Percentiles rank a stretch among this genome's conserved stretches.
Evolutionary conservation across 2,329 filamentous ascomycete genomes (phyloP).

Genomic region (Knufia fluminis): DNA sequence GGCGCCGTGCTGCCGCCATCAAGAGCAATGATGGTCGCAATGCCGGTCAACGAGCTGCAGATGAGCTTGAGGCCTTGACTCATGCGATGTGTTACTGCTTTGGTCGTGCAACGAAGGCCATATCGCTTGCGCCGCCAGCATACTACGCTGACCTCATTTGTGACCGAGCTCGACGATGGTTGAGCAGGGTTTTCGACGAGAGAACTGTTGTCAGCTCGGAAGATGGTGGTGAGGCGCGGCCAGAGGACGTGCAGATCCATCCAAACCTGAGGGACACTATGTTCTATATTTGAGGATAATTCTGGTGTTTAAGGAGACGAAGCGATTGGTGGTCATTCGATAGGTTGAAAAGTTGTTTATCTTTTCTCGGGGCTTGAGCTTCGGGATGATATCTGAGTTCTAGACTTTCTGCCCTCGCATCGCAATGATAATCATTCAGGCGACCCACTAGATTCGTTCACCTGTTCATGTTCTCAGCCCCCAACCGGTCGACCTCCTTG

Average conservation of each 20-base stretch:
- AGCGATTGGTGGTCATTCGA: no score
- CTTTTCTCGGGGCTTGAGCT: no score
- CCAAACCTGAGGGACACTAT: slow-evolving; percentile 24
- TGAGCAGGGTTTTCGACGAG: neutral
- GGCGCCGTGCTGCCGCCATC: slow-evolving; percentile 44
- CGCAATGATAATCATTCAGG: no score
- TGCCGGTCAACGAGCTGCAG: slow-evolving; percentile 3
- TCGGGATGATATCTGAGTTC: no score
- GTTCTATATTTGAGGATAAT: slow-evolving; percentile 34
- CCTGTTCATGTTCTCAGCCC: no score
- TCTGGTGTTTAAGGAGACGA: no score
- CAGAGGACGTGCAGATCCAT: slow-evolving; percentile 22
- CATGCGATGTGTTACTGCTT: slow-evolving; percentile 4
- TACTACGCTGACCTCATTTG: slow-evolving; percentile 7
- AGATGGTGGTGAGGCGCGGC: slow-evolving; percentile 29
- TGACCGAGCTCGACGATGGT: slow-evolving; percentile 7
- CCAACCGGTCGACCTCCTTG: no score
- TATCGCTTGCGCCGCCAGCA: slow-evolving; percentile 1
- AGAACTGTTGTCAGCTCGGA: neutral
- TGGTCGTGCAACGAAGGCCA: slow-evolving; percentile 5
- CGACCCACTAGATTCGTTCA: no score
- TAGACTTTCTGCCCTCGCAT: no score
- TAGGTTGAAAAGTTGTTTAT: no score
- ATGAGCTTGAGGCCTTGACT: slow-evolving; percentile 1
- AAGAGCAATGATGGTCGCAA: neutral